phyloP scores from a whole-genome alignment of 805 yeast genomes.

The Schwanniomyces occidentalis region DNA sequence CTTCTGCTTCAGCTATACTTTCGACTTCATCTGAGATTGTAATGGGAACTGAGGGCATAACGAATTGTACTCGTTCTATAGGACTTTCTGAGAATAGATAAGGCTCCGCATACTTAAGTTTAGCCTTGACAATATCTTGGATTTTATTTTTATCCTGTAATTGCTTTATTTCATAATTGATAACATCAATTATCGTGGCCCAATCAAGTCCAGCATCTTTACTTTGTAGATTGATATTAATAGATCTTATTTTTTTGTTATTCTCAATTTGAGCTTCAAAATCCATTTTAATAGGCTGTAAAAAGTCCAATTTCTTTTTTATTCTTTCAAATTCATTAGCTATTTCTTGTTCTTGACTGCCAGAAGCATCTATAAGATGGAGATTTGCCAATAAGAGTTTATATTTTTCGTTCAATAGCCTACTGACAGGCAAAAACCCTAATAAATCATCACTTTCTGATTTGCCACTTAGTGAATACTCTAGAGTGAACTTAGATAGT shows the following conservation, averaged over 20 bases:
- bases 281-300: constrained; percentile 31
- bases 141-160: constrained; percentile 33
- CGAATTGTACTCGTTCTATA: constrained; percentile 44
- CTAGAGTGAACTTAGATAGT: constrained; percentile 57
- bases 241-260: constrained; percentile 8
- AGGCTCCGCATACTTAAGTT: constrained; percentile 48
- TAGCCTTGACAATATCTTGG: constrained; percentile 39
- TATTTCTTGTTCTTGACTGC: constrained; percentile 7
- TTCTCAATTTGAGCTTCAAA: constrained; percentile 22
- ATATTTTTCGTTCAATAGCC: constrained; percentile 9
- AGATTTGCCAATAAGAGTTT: constrained; percentile 25
- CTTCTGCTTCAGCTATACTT: too few species aligned
- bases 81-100: constrained; percentile 52
- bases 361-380: constrained; percentile 10
- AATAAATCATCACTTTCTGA: constrained; percentile 42
- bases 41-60: constrained; percentile 11
- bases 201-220: constrained; percentile 16
- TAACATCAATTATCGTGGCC: constrained; percentile 27
- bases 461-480: constrained; percentile 51
- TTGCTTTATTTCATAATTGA: constrained; percentile 34
- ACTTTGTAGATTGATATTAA: constrained; percentile 8
- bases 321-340: constrained; percentile 4
- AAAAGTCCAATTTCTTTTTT: constrained; percentile 22
- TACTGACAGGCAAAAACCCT: constrained; percentile 27
- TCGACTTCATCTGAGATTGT: not conserved